Conservation (phyloP, 495 filamentous ascomycete genomes). For the Xylaria intraflava region DNA sequence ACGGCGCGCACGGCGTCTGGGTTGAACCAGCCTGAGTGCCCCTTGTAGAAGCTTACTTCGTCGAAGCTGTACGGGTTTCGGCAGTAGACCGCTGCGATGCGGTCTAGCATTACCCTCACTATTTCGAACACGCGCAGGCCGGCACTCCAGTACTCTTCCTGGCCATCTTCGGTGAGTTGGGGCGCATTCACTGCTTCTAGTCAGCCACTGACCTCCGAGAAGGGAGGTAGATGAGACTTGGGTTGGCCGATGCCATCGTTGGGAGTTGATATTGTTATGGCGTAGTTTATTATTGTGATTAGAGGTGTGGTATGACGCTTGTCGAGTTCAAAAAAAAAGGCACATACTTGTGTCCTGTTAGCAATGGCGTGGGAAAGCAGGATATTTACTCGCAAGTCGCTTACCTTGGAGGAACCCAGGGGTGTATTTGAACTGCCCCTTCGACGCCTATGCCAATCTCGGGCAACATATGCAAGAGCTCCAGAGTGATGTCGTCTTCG, state of each 20-base stretch:
- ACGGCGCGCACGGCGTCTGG: conserved; percentile 12
- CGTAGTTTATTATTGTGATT: background rate
- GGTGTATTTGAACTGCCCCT: background rate
- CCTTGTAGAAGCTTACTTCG: background rate
- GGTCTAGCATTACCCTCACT: conserved; percentile 5
- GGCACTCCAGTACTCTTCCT: background rate
- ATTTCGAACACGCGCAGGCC: conserved; percentile 16
- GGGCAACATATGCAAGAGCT: background rate
- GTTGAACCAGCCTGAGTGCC: conserved; percentile 13
- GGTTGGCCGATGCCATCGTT: background rate
- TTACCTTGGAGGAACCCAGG: conserved; percentile 7
- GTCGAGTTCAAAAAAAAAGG: too few relatives aligned
- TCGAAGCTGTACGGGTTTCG: background rate
- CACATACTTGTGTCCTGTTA: conserved; percentile 1
- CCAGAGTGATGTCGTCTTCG: background rate
- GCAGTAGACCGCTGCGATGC: conserved; percentile 5
- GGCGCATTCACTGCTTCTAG: conserved; percentile 1
- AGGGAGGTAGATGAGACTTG: background rate
- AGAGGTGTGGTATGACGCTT: too few relatives aligned
- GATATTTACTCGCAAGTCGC: background rate
- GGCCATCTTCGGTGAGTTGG: background rate
- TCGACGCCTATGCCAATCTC: background rate
- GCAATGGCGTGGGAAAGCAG: background rate
- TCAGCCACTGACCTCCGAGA: background rate
- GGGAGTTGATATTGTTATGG: background rate